phyloP scores from a whole-genome alignment of 257 asterid species.

The Datura wrightii region DNA sequence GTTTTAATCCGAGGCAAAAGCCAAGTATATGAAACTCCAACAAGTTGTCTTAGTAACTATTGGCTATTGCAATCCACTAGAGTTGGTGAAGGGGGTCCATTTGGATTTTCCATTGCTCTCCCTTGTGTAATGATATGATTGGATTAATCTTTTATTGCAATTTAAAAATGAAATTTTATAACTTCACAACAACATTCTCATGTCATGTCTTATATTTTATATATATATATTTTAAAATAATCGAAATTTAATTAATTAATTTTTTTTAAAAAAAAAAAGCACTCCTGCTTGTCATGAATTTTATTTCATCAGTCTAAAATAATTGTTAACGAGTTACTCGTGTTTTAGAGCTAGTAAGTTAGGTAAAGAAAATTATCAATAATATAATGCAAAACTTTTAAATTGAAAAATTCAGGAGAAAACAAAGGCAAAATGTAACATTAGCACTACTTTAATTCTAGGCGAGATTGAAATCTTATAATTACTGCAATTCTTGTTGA shows the following conservation, averaged over 20 bases:
- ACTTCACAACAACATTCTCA: constrained; percentile 26
- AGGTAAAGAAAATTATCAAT: not conserved
- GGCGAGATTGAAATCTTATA: not conserved
- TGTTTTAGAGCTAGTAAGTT: constrained; percentile 28
- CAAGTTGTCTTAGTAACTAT: not conserved
- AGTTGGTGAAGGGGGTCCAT: constrained; percentile 24
- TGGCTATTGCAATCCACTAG: not conserved
- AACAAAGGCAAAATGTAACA: not conserved
- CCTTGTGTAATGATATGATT: constrained; percentile 17
- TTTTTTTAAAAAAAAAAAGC: not conserved
- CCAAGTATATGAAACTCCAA: not conserved
- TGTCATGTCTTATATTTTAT: constrained; percentile 7
- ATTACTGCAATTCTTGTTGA: not conserved
- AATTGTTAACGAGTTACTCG: constrained; percentile 11
- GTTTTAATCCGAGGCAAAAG: not conserved
- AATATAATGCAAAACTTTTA: not conserved
- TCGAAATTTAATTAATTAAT: not conserved
- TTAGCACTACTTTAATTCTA: not conserved
- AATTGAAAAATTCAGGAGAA: not conserved
- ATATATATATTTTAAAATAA: not conserved
- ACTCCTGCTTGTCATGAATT: not conserved
- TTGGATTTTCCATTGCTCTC: not conserved
- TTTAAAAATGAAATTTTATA: not conserved
- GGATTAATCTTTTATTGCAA: not conserved
- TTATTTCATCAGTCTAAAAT: not conserved